phyloP scores from a whole-genome alignment of 148 eudicot species.

The Amaranthus cruentus region DNA sequence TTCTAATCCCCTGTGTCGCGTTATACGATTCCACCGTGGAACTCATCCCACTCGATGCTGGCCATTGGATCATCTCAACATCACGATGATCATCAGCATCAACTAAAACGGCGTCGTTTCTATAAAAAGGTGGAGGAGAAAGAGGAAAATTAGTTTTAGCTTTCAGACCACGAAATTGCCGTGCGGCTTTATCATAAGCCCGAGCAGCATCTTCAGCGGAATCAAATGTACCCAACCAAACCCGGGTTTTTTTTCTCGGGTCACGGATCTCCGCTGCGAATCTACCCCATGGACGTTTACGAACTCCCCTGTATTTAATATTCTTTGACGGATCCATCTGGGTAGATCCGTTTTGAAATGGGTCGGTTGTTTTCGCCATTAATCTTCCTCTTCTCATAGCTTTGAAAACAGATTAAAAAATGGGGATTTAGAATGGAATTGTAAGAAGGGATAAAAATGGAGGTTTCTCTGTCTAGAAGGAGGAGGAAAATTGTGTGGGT shows the following conservation, averaged over 20 bases:
- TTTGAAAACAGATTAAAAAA: background rate
- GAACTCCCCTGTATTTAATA: slow-evolving; percentile 46
- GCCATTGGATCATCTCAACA: slow-evolving; percentile 35
- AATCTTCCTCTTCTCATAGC: slow-evolving; percentile 29
- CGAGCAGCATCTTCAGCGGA: slow-evolving; percentile 70
- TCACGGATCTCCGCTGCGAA: slow-evolving; percentile 82
- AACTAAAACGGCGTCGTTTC: slow-evolving; percentile 14
- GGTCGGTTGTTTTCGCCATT: background rate
- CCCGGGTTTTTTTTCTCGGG: slow-evolving; percentile 67
- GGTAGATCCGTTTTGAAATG: slow-evolving; percentile 3
- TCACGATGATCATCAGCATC: background rate
- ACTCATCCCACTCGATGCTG: slow-evolving; percentile 60
- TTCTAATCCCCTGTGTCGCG: slow-evolving; percentile 25
- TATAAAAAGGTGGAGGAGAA: background rate
- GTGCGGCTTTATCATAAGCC: slow-evolving; percentile 70
- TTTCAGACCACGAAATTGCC: slow-evolving; percentile 52
- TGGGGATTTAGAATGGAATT: background rate
- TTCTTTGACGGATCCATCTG: slow-evolving; percentile 8
- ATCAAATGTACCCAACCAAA: slow-evolving; percentile 76
- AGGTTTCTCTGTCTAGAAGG: background rate
- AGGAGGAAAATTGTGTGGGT: slow-evolving; percentile 21
- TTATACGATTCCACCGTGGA: slow-evolving; percentile 68
- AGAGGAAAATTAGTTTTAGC: slow-evolving; percentile 65
- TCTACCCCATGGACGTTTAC: slow-evolving; percentile 74
- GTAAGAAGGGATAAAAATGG: background rate